These are phyloP conservation scores for Lippia alba DNA, from an alignment of 305 asterid species.

Conservation along the genomic window DNA sequence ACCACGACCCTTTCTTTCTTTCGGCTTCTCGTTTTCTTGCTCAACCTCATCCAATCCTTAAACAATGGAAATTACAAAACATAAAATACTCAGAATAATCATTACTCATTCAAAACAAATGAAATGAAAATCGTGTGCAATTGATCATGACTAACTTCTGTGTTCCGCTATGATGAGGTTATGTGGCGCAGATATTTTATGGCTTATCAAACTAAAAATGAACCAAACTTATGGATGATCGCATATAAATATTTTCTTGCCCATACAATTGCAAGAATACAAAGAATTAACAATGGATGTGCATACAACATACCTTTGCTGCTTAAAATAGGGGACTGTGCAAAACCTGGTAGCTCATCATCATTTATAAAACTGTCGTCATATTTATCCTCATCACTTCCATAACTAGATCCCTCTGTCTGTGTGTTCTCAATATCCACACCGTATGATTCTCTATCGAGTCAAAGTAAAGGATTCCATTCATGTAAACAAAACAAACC, in stretches of 20 bases:
- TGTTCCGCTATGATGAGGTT: slow-evolving; percentile 20
- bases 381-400: slow-evolving; percentile 65
- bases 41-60: slow-evolving; percentile 39
- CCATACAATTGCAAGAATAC: slow-evolving; percentile 20
- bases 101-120: slow-evolving; percentile 23
- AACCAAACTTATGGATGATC: background rate
- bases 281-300: background rate
- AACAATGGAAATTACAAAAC: slow-evolving; percentile 23
- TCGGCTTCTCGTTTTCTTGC: slow-evolving; percentile 29
- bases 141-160: background rate
- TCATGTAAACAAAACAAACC: slow-evolving; percentile 21
- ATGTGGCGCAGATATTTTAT: slow-evolving; percentile 8
- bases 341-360: slow-evolving; percentile 47
- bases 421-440: slow-evolving; percentile 76
- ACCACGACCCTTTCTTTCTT: slow-evolving; percentile 39
- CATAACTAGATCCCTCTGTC: slow-evolving; percentile 54
- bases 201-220: slow-evolving; percentile 3
- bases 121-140: slow-evolving; percentile 9
- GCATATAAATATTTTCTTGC: slow-evolving; percentile 2
- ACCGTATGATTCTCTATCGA: slow-evolving; percentile 73
- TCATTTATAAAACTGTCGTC: slow-evolving; percentile 86
- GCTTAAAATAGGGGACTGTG: slow-evolving; percentile 53
- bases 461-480: slow-evolving; percentile 45
- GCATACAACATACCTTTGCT: slow-evolving; percentile 47
- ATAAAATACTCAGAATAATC: slow-evolving; percentile 28